Evolutionary conservation across 495 filamentous ascomycete species (phyloP).

Genomic region (Penicillium daleae): DNA sequence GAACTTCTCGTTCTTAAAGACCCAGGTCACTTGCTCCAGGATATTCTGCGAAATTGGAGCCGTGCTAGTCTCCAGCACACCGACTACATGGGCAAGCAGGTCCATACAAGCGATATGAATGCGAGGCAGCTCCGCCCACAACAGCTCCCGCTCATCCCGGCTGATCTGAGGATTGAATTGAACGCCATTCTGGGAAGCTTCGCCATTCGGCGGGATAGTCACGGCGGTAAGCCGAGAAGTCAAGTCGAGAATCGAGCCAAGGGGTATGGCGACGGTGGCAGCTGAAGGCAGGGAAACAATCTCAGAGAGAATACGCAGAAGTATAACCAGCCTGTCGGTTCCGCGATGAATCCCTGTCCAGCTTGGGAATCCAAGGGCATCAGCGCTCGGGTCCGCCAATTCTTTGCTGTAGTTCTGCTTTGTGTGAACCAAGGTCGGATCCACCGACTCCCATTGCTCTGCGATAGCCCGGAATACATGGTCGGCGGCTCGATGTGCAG

Average conservation of each 20-base stretch:
- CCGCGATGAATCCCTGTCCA: slow-evolving; percentile 78
- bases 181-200: slow-evolving; percentile 38
- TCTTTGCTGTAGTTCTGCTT: slow-evolving; percentile 42
- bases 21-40: slow-evolving; percentile 68
- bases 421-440: slow-evolving; percentile 28
- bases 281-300: slow-evolving; percentile 64
- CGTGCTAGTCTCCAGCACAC: slow-evolving; percentile 56
- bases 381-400: slow-evolving; percentile 40
- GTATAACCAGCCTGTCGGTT: slow-evolving; percentile 63
- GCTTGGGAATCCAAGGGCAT: slow-evolving; percentile 57
- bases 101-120: slow-evolving; percentile 71
- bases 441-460: slow-evolving; percentile 75
- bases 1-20: slow-evolving; percentile 65
- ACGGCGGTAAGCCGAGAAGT: slow-evolving; percentile 69
- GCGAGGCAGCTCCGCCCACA: slow-evolving; percentile 71
- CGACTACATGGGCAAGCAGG: slow-evolving; percentile 56
- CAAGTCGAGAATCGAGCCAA: slow-evolving; percentile 67
- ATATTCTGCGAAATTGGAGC: slow-evolving; percentile 59
- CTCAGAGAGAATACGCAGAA: slow-evolving; percentile 58
- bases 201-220: slow-evolving; percentile 53
- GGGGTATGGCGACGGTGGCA: slow-evolving; percentile 60
- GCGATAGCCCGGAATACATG: slow-evolving; percentile 73
- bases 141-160: slow-evolving; percentile 74
- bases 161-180: slow-evolving; percentile 68
- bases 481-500: slow-evolving; percentile 69